These are phyloP conservation scores for Debaryomyces nepalensis DNA, from an alignment of 1,139 yeast genomes.

Conservation along the genomic window DNA sequence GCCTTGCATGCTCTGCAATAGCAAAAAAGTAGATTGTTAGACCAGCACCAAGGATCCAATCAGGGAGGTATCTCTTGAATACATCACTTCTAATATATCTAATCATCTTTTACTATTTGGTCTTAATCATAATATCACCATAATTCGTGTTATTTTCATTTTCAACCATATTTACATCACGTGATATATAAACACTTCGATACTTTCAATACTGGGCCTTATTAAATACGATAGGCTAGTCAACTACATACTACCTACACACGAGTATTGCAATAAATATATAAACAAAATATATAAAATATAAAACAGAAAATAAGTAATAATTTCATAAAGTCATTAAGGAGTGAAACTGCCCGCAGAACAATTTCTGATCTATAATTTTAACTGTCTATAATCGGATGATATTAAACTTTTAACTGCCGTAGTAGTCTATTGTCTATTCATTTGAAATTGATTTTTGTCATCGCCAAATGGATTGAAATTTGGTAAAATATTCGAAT, in stretches of 20 bases:
- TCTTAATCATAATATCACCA: not conserved
- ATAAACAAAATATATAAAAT: constrained; percentile 9
- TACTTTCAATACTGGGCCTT: no score
- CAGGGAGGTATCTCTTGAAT: constrained; percentile 29
- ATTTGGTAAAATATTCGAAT: constrained; percentile 27
- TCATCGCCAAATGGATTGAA: constrained; percentile 39
- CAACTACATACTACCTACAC: no score
- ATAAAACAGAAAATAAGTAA: constrained; percentile 6
- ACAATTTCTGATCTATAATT: constrained; percentile 10
- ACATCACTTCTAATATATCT: constrained; percentile 5
- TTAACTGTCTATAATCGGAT: constrained; percentile 10
- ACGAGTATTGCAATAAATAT: constrained; percentile 2
- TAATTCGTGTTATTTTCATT: not conserved
- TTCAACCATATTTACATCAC: no score
- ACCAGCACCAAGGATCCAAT: constrained; percentile 38
- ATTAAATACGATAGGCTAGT: no score
- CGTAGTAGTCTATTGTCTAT: not conserved
- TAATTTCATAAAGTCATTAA: constrained; percentile 10
- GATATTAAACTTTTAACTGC: not conserved
- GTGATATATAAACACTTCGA: no score
- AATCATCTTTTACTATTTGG: constrained; percentile 3
- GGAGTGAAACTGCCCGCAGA: constrained; percentile 2
- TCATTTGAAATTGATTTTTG: constrained; percentile 6
- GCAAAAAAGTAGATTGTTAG: constrained; percentile 36
- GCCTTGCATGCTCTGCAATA: constrained; percentile 43